phyloP scores from a whole-genome alignment of 768 basidiomycete species.

The Hericium alpestre region DNA sequence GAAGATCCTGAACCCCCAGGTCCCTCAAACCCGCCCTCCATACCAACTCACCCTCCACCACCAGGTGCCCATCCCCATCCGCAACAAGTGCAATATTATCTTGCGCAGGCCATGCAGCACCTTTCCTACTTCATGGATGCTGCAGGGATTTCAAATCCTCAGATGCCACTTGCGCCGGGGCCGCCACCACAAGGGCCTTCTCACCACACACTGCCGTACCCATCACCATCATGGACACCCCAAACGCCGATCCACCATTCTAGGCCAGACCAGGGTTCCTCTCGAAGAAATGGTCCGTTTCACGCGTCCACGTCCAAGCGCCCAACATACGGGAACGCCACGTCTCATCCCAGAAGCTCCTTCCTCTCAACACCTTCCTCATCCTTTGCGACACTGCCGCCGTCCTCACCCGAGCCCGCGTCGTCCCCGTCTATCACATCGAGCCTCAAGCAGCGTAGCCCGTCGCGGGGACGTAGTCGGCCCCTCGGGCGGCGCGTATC shows the following conservation, averaged over 20 bases:
- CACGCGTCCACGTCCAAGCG: not conserved
- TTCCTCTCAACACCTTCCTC: slow-evolving; percentile 25
- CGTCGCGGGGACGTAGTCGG: slow-evolving; percentile 34
- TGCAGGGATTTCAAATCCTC: slow-evolving; percentile 4
- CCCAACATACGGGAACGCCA: slow-evolving; percentile 26
- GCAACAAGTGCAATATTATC: slow-evolving; percentile 24
- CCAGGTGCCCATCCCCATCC: not conserved
- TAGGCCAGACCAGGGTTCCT: not conserved
- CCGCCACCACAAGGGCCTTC: not conserved
- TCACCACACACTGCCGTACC: not conserved
- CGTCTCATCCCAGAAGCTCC: slow-evolving; percentile 21
- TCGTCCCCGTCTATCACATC: slow-evolving; percentile 27
- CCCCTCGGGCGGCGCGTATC: slow-evolving; percentile 49
- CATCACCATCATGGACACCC: not conserved
- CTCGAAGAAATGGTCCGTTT: not conserved
- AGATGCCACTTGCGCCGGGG: not conserved
- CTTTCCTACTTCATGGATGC: slow-evolving; percentile 27
- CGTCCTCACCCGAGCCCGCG: slow-evolving; percentile 36
- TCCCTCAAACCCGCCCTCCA: not conserved
- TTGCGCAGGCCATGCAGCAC: slow-evolving; percentile 32
- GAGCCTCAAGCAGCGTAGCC: slow-evolving; percentile 9
- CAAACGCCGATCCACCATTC: not conserved
- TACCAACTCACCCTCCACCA: not conserved
- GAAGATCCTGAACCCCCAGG: not conserved
- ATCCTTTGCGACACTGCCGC: slow-evolving; percentile 39